Evolutionary conservation across 345 rosid species (phyloP).

Genomic region (Reutealis trisperma): DNA sequence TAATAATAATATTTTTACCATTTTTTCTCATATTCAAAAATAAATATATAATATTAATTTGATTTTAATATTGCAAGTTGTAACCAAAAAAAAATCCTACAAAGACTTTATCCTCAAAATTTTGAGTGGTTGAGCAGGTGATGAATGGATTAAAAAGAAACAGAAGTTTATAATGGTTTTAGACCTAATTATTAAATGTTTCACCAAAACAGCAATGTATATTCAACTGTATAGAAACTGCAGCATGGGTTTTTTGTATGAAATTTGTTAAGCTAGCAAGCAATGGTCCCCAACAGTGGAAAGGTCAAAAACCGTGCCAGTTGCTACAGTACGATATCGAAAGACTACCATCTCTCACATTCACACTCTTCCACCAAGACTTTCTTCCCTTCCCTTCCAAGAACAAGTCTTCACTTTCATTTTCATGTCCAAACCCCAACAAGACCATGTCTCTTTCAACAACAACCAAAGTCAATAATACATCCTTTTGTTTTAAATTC

Average conservation of each 20-base stretch:
- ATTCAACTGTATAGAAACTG: background rate
- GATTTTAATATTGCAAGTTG: too few species aligned
- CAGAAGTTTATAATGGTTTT: background rate
- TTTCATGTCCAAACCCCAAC: conserved; percentile 22
- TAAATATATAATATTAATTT: too few species aligned
- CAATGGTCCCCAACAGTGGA: conserved; percentile 16
- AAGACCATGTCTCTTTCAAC: conserved; percentile 25
- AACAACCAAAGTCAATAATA: conserved; percentile 25
- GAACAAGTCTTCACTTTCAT: conserved; percentile 10
- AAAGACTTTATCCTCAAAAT: too few species aligned
- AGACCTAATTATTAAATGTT: background rate
- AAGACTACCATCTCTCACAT: conserved; percentile 2
- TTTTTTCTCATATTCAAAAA: too few species aligned
- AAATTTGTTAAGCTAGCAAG: background rate
- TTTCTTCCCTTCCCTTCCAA: background rate
- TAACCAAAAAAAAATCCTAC: too few species aligned
- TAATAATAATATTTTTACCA: too few species aligned
- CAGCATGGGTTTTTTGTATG: background rate
- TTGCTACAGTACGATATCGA: background rate
- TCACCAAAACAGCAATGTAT: too few species aligned
- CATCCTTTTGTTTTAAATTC: background rate
- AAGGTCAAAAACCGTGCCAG: conserved; percentile 10
- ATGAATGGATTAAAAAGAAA: too few species aligned
- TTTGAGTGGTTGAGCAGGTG: too few species aligned
- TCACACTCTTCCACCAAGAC: background rate